Evolutionary conservation across 2,329 filamentous ascomycete genomes (phyloP).

Genomic region (Colletotrichum spaethianum): DNA sequence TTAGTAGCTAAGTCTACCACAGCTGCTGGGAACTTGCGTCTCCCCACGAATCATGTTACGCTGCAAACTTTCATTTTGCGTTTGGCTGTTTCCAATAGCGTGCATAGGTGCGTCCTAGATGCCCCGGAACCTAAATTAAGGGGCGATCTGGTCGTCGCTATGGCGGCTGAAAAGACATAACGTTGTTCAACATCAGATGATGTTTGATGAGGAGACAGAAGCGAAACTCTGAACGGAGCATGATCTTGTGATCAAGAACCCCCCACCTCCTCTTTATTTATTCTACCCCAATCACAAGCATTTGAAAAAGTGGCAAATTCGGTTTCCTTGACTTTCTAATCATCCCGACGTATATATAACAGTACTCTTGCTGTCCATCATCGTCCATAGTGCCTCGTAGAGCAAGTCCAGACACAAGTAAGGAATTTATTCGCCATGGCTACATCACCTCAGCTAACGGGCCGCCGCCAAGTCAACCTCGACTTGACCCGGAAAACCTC

Average conservation of each 20-base stretch:
- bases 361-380: no score
- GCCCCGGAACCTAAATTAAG: constrained; percentile 28
- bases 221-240: constrained; percentile 30
- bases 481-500: background rate
- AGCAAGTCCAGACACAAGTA: background rate
- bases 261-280: constrained; percentile 23
- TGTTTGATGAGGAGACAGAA: constrained; percentile 39
- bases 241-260: constrained; percentile 30
- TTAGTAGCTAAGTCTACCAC: background rate
- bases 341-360: background rate
- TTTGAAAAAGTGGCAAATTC: background rate
- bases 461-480: constrained; percentile 6
- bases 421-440: background rate
- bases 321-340: background rate
- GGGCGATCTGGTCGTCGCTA: constrained; percentile 8
- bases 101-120: constrained; percentile 10
- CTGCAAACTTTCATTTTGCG: constrained; percentile 15
- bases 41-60: background rate
- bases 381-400: accelerated
- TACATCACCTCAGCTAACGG: background rate
- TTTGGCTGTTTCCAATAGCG: constrained; percentile 32
- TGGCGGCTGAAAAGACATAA: constrained; percentile 25
- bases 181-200: constrained; percentile 31
- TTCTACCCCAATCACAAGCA: background rate
- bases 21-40: background rate